Percentiles rank a stretch among this genome's conserved stretches.
Evolutionary conservation across 805 yeast genomes (phyloP).

Genomic region (Grigorovia yakushimaensis): DNA sequence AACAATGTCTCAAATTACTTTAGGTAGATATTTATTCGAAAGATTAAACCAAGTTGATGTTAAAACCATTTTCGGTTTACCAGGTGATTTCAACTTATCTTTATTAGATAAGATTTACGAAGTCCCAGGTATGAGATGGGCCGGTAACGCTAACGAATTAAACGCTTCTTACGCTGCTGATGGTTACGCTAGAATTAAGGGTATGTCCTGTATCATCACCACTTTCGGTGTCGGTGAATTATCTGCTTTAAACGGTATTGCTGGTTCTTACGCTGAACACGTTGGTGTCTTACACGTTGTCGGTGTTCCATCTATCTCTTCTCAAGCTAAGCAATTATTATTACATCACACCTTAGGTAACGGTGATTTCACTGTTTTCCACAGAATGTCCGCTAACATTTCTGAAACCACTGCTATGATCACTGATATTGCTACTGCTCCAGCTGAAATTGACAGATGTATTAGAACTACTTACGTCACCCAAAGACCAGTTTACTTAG

Average conservation of each 20-base stretch:
- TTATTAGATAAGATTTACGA: slow-evolving; percentile 64
- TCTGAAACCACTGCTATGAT: slow-evolving; percentile 57
- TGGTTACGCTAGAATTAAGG: slow-evolving; percentile 77
- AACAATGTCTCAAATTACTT: slow-evolving; percentile 40
- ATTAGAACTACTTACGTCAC: slow-evolving; percentile 59
- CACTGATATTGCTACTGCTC: slow-evolving; percentile 55
- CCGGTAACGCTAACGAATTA: slow-evolving; percentile 83
- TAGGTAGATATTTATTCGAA: slow-evolving; percentile 73
- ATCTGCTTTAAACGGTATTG: slow-evolving; percentile 75
- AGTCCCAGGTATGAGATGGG: slow-evolving; percentile 74
- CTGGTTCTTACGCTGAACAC: slow-evolving; percentile 84
- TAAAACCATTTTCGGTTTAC: slow-evolving; percentile 67
- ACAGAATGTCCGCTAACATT: slow-evolving; percentile 67
- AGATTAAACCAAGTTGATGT: slow-evolving; percentile 65
- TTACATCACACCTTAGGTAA: slow-evolving; percentile 80
- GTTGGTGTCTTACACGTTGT: slow-evolving; percentile 78
- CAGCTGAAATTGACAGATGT: slow-evolving; percentile 62
- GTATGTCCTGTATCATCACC: slow-evolving; percentile 64
- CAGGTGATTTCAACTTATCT: slow-evolving; percentile 73
- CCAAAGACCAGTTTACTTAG: slow-evolving; percentile 78
- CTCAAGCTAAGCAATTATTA: slow-evolving; percentile 63
- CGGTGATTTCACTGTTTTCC: slow-evolving; percentile 72
- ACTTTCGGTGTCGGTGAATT: slow-evolving; percentile 90
- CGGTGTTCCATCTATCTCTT: slow-evolving; percentile 71
- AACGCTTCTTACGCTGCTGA: slow-evolving; percentile 80